A percentile compares a stretch with the other conserved stretches of the same genome.
Conservation (phyloP, 1,284 basidiomycete genomes). For the Cerioporus squamosus region DNA sequence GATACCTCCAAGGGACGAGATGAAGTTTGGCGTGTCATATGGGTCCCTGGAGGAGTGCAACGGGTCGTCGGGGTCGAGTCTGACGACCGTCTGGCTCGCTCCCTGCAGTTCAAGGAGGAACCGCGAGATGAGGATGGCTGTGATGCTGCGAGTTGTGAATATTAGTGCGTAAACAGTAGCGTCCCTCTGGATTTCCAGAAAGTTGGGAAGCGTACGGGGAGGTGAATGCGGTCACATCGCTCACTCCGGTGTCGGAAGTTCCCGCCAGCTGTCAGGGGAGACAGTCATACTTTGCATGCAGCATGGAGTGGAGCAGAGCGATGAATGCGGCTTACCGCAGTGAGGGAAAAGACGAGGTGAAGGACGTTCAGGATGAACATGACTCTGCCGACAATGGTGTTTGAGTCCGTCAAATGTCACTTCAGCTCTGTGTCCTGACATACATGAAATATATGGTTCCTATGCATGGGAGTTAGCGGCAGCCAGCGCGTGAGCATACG, state of each 20-base stretch:
- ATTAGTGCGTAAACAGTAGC: background rate
- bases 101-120: background rate
- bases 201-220: background rate
- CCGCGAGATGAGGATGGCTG: background rate
- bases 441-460: background rate
- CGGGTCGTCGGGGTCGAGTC: background rate
- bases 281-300: background rate
- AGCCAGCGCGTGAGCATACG: background rate
- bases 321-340: background rate
- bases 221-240: background rate
- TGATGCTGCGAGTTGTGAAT: background rate
- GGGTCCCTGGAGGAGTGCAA: background rate
- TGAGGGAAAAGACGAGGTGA: background rate
- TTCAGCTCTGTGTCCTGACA: background rate
- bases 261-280: background rate
- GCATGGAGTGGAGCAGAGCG: too few relatives aligned
- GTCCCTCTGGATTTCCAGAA: background rate
- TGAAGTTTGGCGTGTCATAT: constrained; percentile 17
- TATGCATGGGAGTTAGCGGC: background rate
- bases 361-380: background rate
- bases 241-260: background rate
- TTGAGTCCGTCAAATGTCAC: background rate
- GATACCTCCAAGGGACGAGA: constrained; percentile 20
- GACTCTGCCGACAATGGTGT: background rate
- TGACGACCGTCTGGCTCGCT: background rate